Evolutionary conservation across 192 early-diverging fungal species (phyloP).

Genomic region (Backusella morwellensis): DNA sequence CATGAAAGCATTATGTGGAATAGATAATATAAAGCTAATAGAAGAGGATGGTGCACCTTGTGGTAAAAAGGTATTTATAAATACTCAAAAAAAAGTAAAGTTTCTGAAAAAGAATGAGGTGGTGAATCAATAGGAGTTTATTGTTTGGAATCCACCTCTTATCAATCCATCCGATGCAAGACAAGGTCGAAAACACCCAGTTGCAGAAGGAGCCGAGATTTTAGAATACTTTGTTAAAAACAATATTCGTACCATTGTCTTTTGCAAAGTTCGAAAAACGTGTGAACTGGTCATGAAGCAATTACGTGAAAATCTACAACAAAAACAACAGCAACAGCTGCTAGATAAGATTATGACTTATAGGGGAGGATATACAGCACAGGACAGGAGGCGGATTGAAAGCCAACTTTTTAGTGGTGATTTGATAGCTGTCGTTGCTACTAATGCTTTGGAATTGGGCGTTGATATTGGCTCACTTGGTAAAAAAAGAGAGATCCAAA

Average conservation of each 20-base stretch:
- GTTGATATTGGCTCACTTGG: slow-evolving; percentile 70
- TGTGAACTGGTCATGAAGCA: slow-evolving; percentile 43
- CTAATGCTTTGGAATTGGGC: slow-evolving; percentile 82
- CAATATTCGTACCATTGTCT: slow-evolving; percentile 48
- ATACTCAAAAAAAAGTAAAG: not conserved
- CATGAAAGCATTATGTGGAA: slow-evolving; percentile 32
- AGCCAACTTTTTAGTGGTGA: slow-evolving; percentile 61
- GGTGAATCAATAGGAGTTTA: slow-evolving; percentile 25
- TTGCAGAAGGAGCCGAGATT: slow-evolving; percentile 34
- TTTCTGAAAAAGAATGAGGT: not conserved
- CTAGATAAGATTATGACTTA: slow-evolving; percentile 57
- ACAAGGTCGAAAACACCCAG: slow-evolving; percentile 10
- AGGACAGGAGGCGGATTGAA: slow-evolving; percentile 72
- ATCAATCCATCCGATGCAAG: not conserved
- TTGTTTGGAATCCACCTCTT: slow-evolving; percentile 48
- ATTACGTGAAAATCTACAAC: slow-evolving; percentile 24
- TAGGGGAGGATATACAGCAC: slow-evolving; percentile 72
- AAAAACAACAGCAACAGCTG: slow-evolving; percentile 14
- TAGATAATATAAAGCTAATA: slow-evolving; percentile 17
- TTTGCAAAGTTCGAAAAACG: slow-evolving; percentile 49
- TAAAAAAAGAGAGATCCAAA: not conserved
- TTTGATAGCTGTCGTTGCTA: slow-evolving; percentile 63
- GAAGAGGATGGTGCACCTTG: slow-evolving; percentile 38
- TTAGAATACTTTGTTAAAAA: slow-evolving; percentile 33
- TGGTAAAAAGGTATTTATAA: slow-evolving; percentile 28